Evolutionary conservation across 78 protist genomes (phyloP).

Genomic region (Isochrysis galbana): DNA sequence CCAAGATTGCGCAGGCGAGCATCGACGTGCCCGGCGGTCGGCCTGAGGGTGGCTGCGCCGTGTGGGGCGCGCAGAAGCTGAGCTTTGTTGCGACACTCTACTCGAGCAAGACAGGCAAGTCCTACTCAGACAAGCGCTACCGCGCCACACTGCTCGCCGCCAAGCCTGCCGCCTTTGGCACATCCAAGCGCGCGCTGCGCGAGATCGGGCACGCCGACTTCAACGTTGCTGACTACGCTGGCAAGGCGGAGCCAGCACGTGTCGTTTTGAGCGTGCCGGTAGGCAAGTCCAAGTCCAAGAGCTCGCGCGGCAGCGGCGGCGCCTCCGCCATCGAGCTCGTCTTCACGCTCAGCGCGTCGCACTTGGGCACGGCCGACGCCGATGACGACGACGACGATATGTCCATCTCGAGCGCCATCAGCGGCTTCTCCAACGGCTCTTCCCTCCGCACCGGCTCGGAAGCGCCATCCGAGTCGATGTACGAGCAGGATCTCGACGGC

Average conservation of each 20-base stretch:
- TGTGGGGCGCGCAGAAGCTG: neutral
- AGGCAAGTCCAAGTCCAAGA: no score
- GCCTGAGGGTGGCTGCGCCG: neutral
- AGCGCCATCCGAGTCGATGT: neutral
- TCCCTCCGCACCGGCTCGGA: neutral
- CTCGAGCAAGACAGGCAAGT: neutral
- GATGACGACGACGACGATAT: slow-evolving; percentile 10
- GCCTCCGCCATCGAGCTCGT: neutral
- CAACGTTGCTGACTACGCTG: neutral
- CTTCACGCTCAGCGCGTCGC: neutral
- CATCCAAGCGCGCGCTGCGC: neutral
- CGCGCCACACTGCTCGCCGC: neutral
- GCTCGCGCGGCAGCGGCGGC: neutral
- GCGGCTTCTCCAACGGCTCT: neutral
- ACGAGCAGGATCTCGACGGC: neutral
- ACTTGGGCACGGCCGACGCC: neutral
- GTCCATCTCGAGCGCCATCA: neutral
- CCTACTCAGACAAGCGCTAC: slow-evolving; percentile 4
- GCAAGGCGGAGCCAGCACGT: neutral
- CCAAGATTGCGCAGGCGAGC: neutral
- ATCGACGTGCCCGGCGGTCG: neutral
- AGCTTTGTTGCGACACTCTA: neutral
- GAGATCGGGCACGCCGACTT: neutral
- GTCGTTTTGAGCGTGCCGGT: neutral
- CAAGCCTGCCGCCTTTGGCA: neutral